Percentiles rank a stretch among this genome's conserved stretches.
These are phyloP conservation scores for Erigeron philadelphicus DNA, from an alignment of 140 eudicot species.

Conservation along the genomic window DNA sequence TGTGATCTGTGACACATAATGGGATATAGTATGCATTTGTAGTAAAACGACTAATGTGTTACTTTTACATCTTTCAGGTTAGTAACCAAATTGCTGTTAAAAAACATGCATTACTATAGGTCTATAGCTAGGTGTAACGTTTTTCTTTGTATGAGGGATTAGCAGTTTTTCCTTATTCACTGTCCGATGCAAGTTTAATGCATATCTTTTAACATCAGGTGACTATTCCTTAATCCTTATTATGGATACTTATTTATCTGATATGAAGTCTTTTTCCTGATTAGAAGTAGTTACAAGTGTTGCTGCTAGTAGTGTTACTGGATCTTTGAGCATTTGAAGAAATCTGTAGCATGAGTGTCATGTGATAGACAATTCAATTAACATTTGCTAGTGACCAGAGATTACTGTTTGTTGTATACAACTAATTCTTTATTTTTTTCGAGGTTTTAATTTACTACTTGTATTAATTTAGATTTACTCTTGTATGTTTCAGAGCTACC, in stretches of 20 bases:
- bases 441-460: conserved; percentile 4
- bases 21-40: neutral
- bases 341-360: neutral
- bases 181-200: neutral
- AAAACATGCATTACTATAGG: too few species aligned
- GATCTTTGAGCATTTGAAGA: conserved; percentile 1
- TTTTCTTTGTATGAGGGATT: conserved; percentile 4
- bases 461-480: conserved; percentile 6
- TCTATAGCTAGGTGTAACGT: too few species aligned
- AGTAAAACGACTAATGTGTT: too few species aligned
- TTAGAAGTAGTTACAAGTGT: neutral
- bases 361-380: neutral
- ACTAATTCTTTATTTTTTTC: conserved; percentile 7
- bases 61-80: too few species aligned
- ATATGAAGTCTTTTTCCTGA: neutral
- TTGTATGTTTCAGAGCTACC: conserved; percentile 34
- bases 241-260: neutral
- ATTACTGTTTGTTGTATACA: neutral
- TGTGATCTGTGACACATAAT: neutral
- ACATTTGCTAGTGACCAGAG: conserved; percentile 5
- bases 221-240: neutral
- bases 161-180: neutral
- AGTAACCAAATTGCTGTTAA: too few species aligned
- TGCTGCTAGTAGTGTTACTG: neutral
- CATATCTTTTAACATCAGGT: neutral